Conservation (phyloP, 2,329 filamentous ascomycete genomes). For the Sporothrix euskadiensis region DNA sequence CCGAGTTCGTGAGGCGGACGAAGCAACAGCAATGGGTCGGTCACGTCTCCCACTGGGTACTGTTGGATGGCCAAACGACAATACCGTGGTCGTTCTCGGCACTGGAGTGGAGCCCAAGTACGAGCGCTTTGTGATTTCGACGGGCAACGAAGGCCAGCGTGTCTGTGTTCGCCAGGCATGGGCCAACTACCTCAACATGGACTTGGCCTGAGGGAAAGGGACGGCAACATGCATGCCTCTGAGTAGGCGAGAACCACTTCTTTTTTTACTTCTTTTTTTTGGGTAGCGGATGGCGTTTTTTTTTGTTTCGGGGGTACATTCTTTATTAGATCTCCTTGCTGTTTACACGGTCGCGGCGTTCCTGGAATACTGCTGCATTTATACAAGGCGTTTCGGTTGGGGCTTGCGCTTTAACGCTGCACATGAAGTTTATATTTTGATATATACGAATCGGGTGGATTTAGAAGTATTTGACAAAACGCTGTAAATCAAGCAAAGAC, state of each 20-base stretch:
- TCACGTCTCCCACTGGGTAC: slow-evolving; percentile 73
- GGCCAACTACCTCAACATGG: slow-evolving; percentile 67
- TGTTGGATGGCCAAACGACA: slow-evolving; percentile 79
- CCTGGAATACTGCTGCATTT: neutral
- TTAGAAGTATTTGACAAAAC: neutral
- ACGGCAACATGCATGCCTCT: neutral
- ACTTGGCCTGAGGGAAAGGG: neutral
- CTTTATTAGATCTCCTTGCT: neutral
- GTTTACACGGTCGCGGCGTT: neutral
- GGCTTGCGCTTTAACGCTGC: neutral
- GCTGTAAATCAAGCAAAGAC: neutral
- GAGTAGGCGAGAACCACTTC: too few species aligned
- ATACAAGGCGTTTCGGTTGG: neutral
- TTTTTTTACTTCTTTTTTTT: neutral
- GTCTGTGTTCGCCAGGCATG: slow-evolving; percentile 72
- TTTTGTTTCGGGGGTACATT: neutral
- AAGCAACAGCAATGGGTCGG: slow-evolving; percentile 51
- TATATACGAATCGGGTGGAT: neutral
- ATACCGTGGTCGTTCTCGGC: slow-evolving; percentile 72
- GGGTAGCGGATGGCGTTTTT: neutral
- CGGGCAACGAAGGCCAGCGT: slow-evolving; percentile 66
- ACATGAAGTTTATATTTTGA: neutral
- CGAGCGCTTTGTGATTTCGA: slow-evolving; percentile 80
- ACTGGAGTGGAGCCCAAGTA: slow-evolving; percentile 79
- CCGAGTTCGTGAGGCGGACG: slow-evolving; percentile 41